phyloP scores from a whole-genome alignment of 345 rosid genomes.

The Erysimum cheiranthoides region DNA sequence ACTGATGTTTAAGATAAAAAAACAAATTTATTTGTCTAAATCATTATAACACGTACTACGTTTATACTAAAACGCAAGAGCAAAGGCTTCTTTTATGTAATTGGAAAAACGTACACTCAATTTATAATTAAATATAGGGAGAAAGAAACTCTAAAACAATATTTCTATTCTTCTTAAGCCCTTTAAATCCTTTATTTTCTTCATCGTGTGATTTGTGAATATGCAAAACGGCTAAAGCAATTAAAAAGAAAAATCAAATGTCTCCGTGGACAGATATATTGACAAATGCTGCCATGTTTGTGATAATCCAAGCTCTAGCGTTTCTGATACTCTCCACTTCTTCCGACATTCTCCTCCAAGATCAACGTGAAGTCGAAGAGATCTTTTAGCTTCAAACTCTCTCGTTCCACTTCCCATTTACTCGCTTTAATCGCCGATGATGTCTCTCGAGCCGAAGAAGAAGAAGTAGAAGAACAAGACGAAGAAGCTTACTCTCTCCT shows the following conservation, averaged over 20 bases:
- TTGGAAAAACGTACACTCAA: conserved; percentile 31
- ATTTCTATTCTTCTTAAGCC: neutral
- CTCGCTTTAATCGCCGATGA: neutral
- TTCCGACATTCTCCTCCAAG: conserved; percentile 16
- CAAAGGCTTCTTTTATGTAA: conserved; percentile 14
- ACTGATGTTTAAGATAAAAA: neutral
- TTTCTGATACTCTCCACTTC: conserved; percentile 10
- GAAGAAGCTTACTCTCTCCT: neutral
- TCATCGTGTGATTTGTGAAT: neutral
- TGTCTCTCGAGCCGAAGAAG: conserved; percentile 11
- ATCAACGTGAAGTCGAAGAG: neutral
- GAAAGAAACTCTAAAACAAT: neutral
- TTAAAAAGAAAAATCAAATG: neutral
- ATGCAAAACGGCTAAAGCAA: neutral
- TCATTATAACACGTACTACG: neutral
- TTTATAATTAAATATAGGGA: neutral
- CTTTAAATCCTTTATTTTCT: neutral
- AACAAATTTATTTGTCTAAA: neutral
- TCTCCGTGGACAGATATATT: neutral
- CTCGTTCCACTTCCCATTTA: neutral
- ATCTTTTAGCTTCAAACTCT: conserved; percentile 13
- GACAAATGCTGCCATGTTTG: conserved; percentile 8
- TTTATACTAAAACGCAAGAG: conserved; percentile 5
- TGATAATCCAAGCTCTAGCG: conserved; percentile 12
- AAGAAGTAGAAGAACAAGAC: neutral